These are phyloP conservation scores for Chaetomiaceae sp. DNA, from an alignment of 2,329 filamentous ascomycete genomes.

Conservation along the genomic window DNA sequence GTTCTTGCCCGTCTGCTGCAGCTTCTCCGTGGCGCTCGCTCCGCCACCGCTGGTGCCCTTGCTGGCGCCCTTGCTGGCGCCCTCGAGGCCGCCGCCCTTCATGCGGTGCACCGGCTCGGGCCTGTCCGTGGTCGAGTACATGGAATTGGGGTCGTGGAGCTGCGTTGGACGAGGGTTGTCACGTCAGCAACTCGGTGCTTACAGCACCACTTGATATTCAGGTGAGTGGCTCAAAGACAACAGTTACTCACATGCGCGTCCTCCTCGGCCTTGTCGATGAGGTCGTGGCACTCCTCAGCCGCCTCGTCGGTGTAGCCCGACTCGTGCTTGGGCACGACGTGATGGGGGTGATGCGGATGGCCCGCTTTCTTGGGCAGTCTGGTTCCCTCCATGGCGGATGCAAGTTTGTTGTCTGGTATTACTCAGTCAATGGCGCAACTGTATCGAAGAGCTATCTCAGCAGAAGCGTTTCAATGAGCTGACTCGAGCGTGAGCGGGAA, in stretches of 20 bases:
- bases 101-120: conserved; percentile 10
- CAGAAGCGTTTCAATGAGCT: no score
- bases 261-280: conserved; percentile 24
- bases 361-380: neutral
- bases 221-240: neutral
- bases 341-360: conserved; percentile 14
- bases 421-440: no score
- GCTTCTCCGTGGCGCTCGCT: conserved; percentile 1
- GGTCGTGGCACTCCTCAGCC: conserved; percentile 21
- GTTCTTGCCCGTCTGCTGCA: conserved; percentile 10
- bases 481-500: no score
- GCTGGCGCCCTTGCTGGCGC: neutral
- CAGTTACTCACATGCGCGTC: conserved; percentile 19
- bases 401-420: neutral
- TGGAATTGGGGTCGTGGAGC: conserved; percentile 21
- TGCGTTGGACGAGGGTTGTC: neutral
- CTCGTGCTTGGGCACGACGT: conserved; percentile 14
- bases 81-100: conserved; percentile 17
- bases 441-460: no score
- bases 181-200: no score
- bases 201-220: neutral
- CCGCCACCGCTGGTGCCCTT: neutral
- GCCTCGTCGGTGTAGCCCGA: conserved; percentile 23
- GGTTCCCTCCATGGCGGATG: conserved; percentile 9
- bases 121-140: conserved; percentile 12